Base-by-base conservation (phyloP, 768 basidiomycete species). In the Serendipita indica region DNA sequence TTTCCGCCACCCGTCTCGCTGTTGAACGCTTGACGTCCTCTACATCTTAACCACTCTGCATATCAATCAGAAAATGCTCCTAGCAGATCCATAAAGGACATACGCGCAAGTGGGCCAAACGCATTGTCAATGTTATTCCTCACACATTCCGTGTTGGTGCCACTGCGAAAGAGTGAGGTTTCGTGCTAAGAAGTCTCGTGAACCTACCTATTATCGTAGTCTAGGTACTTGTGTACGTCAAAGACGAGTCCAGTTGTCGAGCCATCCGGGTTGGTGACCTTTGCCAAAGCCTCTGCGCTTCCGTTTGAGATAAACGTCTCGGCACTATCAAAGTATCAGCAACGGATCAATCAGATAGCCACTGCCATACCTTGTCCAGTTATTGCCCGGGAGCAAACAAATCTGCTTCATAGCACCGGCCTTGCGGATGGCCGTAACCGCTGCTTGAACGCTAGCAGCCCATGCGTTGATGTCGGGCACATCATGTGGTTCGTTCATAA, bases 171-270 rank as follows among this genome's bases (percentile, higher is more conserved):
- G 35, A 37, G 35, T 10, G n/a, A n/a, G 35, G 35, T 37, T 37
- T 37, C 35, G n/a, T 37, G 35, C 10, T 37, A 10, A 10, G 10
- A 10, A 37, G n/a, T 37, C 10, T 10, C 10, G 35, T 10, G 35
- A 37, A 37, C 35, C 10, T 10, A 37, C 35, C 10, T 37, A 37
- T 74, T 76, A 63, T 81, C 78, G 14, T 63, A 69, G 66, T 82
- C 80, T 49, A 79, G 74, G 68, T 81, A 82, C 65, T 79, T 77
- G 72, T 82, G 81, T 2, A 81, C 79, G 63, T 83, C 81, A 63
- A 82, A 75, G 60, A 82, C 68, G 39, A 82, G 72, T 64, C 72
- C 71, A 14, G 62, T 61, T n/a, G 58, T 61, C 27, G 60, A 56
- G 3, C 62, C 75, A 61, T 79, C 77, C 30, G 71, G 73, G 62